Evolutionary conservation across 2,329 filamentous ascomycete species (phyloP), one percentile per base, ranked within the genome.

Genomic region (Ambrosiella beaveri): DNA sequence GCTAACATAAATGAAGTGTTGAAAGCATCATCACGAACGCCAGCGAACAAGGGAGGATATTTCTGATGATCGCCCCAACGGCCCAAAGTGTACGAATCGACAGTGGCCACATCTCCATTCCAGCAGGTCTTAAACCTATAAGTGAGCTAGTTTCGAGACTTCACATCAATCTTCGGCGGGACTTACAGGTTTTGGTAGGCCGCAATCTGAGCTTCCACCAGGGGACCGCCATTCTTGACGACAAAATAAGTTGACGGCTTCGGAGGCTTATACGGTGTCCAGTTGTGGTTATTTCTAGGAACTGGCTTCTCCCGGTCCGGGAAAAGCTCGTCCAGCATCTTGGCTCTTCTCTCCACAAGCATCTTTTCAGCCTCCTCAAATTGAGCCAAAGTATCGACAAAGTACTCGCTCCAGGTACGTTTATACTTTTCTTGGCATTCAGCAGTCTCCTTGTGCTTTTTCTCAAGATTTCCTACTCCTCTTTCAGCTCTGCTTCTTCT

Each of bases 81-180:
- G 9, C 73, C 70, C 17, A 86, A 69, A 1, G 83, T 85, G 41
- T 86, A 71, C 12, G 70, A 67, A 65, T 85, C 86, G 67, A 91
- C 79, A 2, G 72, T 79, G 1, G 79, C 72, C 1, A 85, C 62
- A 63, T 93, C 79, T n/a, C 83, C 84, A 3, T 64, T 64, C 85
- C 85, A 93, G 3, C 80, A 80, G 40, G 86, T 86, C 65, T 91
- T 81, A 66, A 86, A 86, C 7, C 78, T 80, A 58, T 13, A 44
- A 17, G 7, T 4, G 12, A 36, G 17, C 13, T 2, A 73, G 78
- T 74, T 70, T 82, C n/a, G 11, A 5, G 9, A 2, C 44, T 13
- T 19, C 3, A 17, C 7, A 47, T 3, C 9, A 47, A 47, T 13
- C 4, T 3, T 3, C 5, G 5, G n/a, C n/a, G 17, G 19, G 19